Evolutionary conservation across 306 rosid genomes (phyloP).

Genomic region (Cucumis sativus): DNA sequence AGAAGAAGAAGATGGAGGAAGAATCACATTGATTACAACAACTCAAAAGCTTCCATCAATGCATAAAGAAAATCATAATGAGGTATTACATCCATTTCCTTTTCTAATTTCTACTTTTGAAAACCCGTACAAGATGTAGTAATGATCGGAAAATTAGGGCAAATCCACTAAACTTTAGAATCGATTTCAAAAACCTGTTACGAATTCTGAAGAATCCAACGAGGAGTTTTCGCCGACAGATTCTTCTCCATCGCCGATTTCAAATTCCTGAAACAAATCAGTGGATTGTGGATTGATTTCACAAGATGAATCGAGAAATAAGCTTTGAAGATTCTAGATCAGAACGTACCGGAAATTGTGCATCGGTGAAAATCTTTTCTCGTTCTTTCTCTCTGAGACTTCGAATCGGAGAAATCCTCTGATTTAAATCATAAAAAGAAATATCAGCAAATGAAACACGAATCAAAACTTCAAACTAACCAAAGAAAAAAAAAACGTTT

Average conservation of each 20-base stretch:
- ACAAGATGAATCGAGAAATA: neutral
- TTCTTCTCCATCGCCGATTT: conserved; percentile 30
- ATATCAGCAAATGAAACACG: neutral
- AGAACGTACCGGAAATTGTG: conserved; percentile 24
- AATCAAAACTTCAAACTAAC: neutral
- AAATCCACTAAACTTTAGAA: neutral
- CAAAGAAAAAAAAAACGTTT: neutral
- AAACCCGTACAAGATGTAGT: neutral
- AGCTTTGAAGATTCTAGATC: neutral
- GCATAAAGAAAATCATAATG: conserved; percentile 21
- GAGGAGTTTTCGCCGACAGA: conserved; percentile 30
- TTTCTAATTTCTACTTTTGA: neutral
- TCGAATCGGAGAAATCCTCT: conserved; percentile 75
- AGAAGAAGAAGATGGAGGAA: neutral
- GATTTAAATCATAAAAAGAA: neutral
- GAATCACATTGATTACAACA: neutral
- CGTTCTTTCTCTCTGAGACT: conserved; percentile 65
- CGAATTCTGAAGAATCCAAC: conserved; percentile 31
- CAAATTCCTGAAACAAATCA: conserved; percentile 20
- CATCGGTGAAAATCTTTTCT: conserved; percentile 27
- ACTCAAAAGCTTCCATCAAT: neutral
- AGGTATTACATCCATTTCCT: conserved; percentile 32
- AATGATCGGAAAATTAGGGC: neutral
- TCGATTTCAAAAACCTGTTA: conserved; percentile 9
- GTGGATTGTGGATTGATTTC: neutral